A percentile compares a stretch with the other conserved stretches of the same genome.
Evolutionary conservation across 805 yeast genomes (phyloP).

Genomic region (Monosporozyma siamensis): DNA sequence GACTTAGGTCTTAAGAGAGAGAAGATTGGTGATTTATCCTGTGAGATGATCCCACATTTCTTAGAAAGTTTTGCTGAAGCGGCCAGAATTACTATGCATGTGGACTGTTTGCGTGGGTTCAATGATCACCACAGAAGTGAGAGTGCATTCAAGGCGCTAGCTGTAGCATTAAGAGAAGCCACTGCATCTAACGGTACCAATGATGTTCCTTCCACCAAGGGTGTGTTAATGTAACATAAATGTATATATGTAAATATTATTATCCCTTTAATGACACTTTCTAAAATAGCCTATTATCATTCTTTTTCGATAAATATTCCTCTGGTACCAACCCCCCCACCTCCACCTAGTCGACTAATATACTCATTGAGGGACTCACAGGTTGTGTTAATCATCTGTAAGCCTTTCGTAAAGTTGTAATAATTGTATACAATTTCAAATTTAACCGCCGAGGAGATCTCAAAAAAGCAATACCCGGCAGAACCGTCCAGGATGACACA

Average conservation of each 20-base stretch:
- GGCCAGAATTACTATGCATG: conserved; percentile 85
- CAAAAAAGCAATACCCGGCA: no score
- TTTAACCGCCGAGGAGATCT: no score
- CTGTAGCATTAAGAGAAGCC: conserved; percentile 85
- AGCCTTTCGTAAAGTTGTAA: no score
- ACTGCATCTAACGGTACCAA: conserved; percentile 71
- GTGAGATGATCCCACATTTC: conserved; percentile 98
- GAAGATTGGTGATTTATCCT: conserved; percentile 80
- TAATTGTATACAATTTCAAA: no score
- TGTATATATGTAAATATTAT: background rate
- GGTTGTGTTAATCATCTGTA: no score
- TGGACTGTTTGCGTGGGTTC: conserved; percentile 85
- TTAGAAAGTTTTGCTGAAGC: conserved; percentile 88
- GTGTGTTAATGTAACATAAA: conserved; percentile 56
- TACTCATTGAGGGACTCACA: no score
- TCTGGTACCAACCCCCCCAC: no score
- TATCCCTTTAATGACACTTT: background rate
- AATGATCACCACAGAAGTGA: conserved; percentile 97
- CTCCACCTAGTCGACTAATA: no score
- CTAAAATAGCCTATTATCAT: no score
- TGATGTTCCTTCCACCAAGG: conserved; percentile 95
- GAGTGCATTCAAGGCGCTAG: conserved; percentile 92
- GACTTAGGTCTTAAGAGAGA: conserved; percentile 88
- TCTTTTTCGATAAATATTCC: no score
- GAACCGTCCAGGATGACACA: no score